A percentile compares a stretch with the other conserved stretches of the same genome.
phyloP scores from a whole-genome alignment of 73 alveolate species.

The Vitrella brassicaformis region DNA sequence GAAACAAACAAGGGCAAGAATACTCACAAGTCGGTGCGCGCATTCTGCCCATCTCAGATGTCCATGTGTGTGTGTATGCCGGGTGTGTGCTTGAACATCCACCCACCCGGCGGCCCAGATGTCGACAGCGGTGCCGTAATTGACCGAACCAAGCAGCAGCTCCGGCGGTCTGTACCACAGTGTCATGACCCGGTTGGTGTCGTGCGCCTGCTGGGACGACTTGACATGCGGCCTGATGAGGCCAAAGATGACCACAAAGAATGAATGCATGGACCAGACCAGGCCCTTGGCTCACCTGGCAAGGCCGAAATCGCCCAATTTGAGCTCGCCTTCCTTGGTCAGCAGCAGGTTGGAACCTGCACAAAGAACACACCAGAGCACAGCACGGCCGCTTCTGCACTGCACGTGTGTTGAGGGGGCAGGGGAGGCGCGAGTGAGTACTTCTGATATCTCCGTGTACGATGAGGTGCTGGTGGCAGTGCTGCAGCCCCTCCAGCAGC shows the following conservation, averaged over 20 bases:
- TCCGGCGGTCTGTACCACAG: neutral
- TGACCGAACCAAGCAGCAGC: neutral
- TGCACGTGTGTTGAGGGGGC: neutral
- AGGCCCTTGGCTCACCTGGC: neutral
- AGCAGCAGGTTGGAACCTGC: neutral
- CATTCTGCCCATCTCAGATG: no score
- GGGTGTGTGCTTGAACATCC: no score
- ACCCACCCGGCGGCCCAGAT: neutral
- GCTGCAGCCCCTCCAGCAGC: constrained; percentile 46
- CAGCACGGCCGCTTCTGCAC: no score
- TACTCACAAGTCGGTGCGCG: no score
- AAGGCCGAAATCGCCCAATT: neutral
- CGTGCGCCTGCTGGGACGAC: neutral
- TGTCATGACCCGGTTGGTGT: constrained; percentile 56
- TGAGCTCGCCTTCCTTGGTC: neutral
- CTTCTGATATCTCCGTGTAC: constrained; percentile 52
- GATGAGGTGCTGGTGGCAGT: constrained; percentile 28
- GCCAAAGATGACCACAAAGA: neutral
- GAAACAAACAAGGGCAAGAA: no score
- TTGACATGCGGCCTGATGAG: neutral
- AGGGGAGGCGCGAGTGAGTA: neutral
- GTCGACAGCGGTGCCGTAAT: neutral
- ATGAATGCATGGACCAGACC: neutral
- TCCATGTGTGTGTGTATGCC: no score
- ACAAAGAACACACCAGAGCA: no score